These are phyloP conservation scores for Thuidium tamariscinum DNA, from an alignment of 225 moss, liverwort and hornwort genomes.

Conservation along the genomic window DNA sequence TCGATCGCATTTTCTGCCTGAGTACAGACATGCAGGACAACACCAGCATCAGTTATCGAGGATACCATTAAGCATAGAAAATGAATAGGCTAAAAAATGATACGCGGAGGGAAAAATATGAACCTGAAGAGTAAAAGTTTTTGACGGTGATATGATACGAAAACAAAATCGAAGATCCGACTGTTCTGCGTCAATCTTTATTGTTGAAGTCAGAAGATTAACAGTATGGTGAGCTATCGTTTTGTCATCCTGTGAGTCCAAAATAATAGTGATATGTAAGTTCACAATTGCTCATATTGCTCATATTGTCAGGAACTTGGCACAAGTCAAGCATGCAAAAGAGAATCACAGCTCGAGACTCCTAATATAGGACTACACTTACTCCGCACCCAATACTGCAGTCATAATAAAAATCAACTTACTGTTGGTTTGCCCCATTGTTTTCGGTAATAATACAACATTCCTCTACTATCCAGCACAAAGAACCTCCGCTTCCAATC, in stretches of 20 bases:
- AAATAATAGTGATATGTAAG: not conserved
- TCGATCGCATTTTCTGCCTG: slow-evolving; percentile 95
- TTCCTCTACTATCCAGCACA: slow-evolving; percentile 86
- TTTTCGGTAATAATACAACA: slow-evolving; percentile 85
- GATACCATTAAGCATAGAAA: not conserved
- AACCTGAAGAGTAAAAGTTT: slow-evolving; percentile 75
- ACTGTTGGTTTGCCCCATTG: slow-evolving; percentile 95
- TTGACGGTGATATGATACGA: slow-evolving; percentile 83
- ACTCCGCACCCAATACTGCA: not conserved
- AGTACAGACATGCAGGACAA: not conserved
- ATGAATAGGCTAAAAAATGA: not conserved
- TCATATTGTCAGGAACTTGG: not conserved
- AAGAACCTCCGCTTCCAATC: slow-evolving; percentile 97
- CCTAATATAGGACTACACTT: not conserved
- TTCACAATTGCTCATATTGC: not conserved
- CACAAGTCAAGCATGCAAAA: not conserved
- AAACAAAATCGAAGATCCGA: slow-evolving; percentile 94
- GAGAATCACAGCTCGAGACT: not conserved
- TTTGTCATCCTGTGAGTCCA: slow-evolving; percentile 63
- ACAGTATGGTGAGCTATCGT: slow-evolving; percentile 93
- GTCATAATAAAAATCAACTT: slow-evolving; percentile 1
- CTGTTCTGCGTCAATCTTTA: slow-evolving; percentile 92
- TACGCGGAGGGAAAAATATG: not conserved
- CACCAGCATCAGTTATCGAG: not conserved
- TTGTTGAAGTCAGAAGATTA: slow-evolving; percentile 77